Percentiles rank a stretch among this genome's conserved stretches.
Conservation (phyloP, 2,329 filamentous ascomycete genomes). For the Trichoderma citrinoviride region DNA sequence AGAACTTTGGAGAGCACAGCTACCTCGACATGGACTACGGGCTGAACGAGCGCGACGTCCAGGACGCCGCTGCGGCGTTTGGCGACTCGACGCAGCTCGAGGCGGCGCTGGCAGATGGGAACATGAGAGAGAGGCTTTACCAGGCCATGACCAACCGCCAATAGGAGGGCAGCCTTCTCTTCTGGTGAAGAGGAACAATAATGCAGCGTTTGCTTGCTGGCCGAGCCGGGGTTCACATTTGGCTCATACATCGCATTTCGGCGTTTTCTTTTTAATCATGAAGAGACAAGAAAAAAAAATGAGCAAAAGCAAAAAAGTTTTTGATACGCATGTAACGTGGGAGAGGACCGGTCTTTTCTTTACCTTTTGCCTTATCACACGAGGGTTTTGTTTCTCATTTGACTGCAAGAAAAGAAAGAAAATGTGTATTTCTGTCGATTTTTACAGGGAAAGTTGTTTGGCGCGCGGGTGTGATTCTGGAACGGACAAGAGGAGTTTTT, state of each 20-base stretch:
- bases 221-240: neutral
- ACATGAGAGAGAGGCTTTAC: constrained; percentile 28
- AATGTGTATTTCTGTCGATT: too few species aligned
- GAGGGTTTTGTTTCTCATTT: too few species aligned
- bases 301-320: neutral
- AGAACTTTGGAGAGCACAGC: constrained; percentile 26
- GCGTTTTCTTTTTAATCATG: too few species aligned
- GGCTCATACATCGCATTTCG: neutral
- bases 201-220: neutral
- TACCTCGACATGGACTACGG: constrained; percentile 31
- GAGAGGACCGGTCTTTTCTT: too few species aligned
- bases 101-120: constrained; percentile 26
- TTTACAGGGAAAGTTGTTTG: too few species aligned
- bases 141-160: constrained; percentile 26
- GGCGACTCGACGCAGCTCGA: constrained; percentile 27
- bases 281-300: neutral
- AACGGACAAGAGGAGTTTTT: too few species aligned
- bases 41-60: constrained; percentile 26
- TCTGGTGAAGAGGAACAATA: neutral
- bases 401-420: too few species aligned
- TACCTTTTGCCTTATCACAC: too few species aligned
- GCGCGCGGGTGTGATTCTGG: too few species aligned
- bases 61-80: constrained; percentile 25
- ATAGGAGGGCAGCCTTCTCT: neutral
- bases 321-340: neutral